Base-by-base conservation (phyloP, 2,329 filamentous ascomycete genomes). In the Fonsecaea nubica region DNA sequence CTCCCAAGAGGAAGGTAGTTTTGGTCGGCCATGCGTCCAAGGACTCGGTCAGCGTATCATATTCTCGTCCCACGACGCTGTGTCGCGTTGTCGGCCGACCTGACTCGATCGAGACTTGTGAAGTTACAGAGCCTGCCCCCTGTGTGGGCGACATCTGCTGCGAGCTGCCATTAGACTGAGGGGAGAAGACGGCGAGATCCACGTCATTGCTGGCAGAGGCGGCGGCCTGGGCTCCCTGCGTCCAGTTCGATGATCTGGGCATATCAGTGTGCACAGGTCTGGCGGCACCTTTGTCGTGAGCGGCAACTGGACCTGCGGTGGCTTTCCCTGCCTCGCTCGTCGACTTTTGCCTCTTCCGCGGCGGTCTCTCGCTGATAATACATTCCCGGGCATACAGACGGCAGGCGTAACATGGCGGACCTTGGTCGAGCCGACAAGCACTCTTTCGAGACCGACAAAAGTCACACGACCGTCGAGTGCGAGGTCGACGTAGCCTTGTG, bases 371-470 rank as follows among this genome's bases (percentile, higher is more conserved):
- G n/a, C 58, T 61, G 48, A 61, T 61, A 9, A 61, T 33, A 35
- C 58, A 61, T 7, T 61, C 45, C 12, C 58, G 45, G 45, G 30
- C 58, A 21, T 61, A 61, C 45, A 61, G 45, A 13, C 58, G 58
- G 52, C 58, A 61, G 32, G 58, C 48, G 21, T 61, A 61, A 25
- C 58, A 61, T 53, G 58, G 58, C 54, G 58, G 58, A 6, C 58
- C 58, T 38, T 61, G 58, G 52, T 61, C 58, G 30, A 61, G 32
- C 32, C 58, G 35, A 38, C 58, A 61, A 12, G 58, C 58, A 61
- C 58, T 61, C 48, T 61, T 61, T 32, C 58, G 58, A 40, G 58
- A 54, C 15, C 58, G 58, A 35, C 58, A 61, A 35, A 61, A 61
- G 58, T 61, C 58, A 33, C 58, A 61, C 33, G 58, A 61, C 35